Base-by-base conservation (phyloP, 768 basidiomycete species). In the Boletus vinaceobasis region DNA sequence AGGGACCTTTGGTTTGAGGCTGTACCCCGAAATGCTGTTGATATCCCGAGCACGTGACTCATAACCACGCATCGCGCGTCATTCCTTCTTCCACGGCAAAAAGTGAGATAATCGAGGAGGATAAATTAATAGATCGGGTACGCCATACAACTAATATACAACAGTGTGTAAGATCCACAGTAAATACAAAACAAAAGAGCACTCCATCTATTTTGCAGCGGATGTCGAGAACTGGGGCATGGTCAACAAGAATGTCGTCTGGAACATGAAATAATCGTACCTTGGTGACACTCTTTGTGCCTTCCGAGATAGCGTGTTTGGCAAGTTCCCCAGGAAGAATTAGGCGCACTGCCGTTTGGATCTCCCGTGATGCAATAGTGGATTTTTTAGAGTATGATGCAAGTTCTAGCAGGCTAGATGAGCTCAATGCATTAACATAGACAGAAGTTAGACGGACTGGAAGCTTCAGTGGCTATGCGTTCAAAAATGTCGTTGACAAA, bases 381-480 rank as follows among this genome's bases (percentile, higher is more conserved):
- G 96, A 97, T 76, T 97, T 96, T 84, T 98, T 96, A 52, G 95
- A 97, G 82, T 98, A 98, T 1, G 92, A 84, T 52, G 95, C 93
- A 67, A 98, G 93, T 76, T 96, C 90, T 93, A 23, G 17, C 64
- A 5, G 35, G 2, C 2, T 10, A 3, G 3, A 53, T 50, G 56
- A 53, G 48, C 10, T 21, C 29, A 8, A 17, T 32, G 37, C 4
- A 35, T 33, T 9, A 14, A 1, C n/a, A 26, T 23, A 29, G 23
- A 42, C 19, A 15, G 47, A 36, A 63, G 2, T 0, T 13, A 8
- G 14, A 74, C 88, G 55, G 50, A 92, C 90, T 92, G 60, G 90
- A 92, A 48, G 92, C 91, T 64, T 93, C 91, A 14, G 84, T 86
- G 5, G 91, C 93, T 68, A 95, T 90, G 31, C 93, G 88, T 71